A percentile compares a stretch with the other conserved stretches of the same genome.
These are phyloP conservation scores for Heliocybe sulcata DNA, from an alignment of 1,284 basidiomycete species.

Conservation along the genomic window DNA sequence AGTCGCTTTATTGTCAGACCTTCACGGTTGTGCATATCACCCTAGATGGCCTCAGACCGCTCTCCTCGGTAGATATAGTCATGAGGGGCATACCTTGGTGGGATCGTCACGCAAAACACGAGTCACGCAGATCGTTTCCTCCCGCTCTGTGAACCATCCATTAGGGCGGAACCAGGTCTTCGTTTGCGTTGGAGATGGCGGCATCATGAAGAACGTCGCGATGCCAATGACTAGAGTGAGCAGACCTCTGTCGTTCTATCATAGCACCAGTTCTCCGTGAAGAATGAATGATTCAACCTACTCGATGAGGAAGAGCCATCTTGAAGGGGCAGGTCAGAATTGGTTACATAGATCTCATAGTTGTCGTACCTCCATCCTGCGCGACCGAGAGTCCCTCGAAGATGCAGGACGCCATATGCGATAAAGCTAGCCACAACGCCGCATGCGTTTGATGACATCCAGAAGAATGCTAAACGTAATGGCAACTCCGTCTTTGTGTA, in stretches of 20 bases:
- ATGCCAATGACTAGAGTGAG: slow-evolving; percentile 52
- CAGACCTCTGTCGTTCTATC: slow-evolving; percentile 26
- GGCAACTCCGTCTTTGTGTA: slow-evolving; percentile 66
- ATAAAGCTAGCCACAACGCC: slow-evolving; percentile 53
- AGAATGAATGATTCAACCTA: slow-evolving; percentile 25
- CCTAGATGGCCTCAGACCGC: slow-evolving; percentile 19
- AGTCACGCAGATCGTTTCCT: slow-evolving; percentile 39
- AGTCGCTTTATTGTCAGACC: slow-evolving; percentile 49
- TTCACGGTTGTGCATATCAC: slow-evolving; percentile 77
- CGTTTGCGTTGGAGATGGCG: slow-evolving; percentile 61
- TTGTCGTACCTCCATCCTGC: slow-evolving; percentile 48
- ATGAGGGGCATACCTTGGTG: slow-evolving; percentile 34
- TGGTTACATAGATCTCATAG: not conserved
- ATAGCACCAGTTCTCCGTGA: not conserved
- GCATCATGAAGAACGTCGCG: slow-evolving; percentile 64
- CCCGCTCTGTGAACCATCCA: slow-evolving; percentile 60
- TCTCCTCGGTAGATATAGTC: not conserved
- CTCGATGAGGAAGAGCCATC: slow-evolving; percentile 45
- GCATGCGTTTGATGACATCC: slow-evolving; percentile 52
- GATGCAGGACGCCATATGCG: slow-evolving; percentile 54
- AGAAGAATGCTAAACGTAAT: slow-evolving; percentile 60
- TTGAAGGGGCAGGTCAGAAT: slow-evolving; percentile 3
- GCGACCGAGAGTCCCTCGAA: slow-evolving; percentile 47
- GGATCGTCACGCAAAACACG: slow-evolving; percentile 69
- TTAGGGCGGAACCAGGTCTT: slow-evolving; percentile 59